These are phyloP conservation scores for Bothriochloa decipiens DNA, from an alignment of 176 grass and related monocot genomes.

Conservation along the genomic window DNA sequence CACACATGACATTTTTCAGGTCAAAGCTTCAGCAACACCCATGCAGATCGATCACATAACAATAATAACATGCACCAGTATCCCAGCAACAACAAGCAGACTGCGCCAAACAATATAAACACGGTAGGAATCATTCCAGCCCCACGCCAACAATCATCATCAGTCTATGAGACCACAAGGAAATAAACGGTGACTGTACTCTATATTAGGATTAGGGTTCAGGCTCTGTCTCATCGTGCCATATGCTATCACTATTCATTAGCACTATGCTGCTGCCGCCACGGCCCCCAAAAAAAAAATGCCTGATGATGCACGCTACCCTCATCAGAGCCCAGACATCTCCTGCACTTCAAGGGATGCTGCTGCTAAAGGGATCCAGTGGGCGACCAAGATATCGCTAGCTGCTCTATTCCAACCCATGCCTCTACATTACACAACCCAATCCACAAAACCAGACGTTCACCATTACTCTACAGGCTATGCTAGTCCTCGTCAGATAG, in stretches of 20 bases:
- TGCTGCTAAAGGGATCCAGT: conserved; percentile 1
- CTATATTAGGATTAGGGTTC: not conserved
- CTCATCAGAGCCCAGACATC: conserved; percentile 1
- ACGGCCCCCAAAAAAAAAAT: not conserved
- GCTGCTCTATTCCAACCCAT: not conserved
- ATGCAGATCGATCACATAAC: not conserved
- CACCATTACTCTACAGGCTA: not conserved
- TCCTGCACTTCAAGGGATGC: conserved; percentile 16
- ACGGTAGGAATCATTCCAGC: not conserved
- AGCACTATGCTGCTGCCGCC: not conserved
- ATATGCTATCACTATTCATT: not conserved
- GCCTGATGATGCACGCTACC: not conserved
- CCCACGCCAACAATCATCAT: not conserved
- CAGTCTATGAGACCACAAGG: not conserved
- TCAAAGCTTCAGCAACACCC: not conserved
- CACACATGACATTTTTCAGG: not conserved
- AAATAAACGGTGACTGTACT: not conserved
- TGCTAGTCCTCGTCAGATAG: conserved; percentile 35
- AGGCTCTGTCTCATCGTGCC: not conserved
- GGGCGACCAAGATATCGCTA: not conserved
- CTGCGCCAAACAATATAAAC: not conserved
- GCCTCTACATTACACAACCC: not conserved
- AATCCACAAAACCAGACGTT: not conserved
- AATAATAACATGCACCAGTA: not conserved
- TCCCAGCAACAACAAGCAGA: not conserved